phyloP scores from a whole-genome alignment of 2,329 filamentous ascomycete species.

The Aspergillus clavatus region DNA sequence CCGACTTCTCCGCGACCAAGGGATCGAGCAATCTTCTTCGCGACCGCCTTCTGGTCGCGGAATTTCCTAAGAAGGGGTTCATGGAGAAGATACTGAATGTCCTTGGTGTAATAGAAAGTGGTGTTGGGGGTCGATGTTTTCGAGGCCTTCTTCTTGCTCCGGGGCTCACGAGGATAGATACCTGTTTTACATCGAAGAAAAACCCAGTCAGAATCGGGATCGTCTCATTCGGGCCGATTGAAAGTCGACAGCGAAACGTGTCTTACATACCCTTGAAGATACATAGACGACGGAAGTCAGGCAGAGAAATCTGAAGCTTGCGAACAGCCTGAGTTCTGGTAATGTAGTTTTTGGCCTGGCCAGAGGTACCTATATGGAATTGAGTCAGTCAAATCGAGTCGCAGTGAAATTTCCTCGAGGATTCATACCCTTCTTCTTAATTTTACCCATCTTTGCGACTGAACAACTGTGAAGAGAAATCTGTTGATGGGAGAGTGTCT shows the following conservation, averaged over 20 bases:
- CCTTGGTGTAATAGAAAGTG: slow-evolving; percentile 88
- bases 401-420: too few species aligned
- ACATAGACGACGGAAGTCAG: slow-evolving; percentile 95
- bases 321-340: slow-evolving; percentile 94
- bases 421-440: slow-evolving; percentile 76
- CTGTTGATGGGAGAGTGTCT: slow-evolving; percentile 18
- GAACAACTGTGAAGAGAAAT: slow-evolving; percentile 7
- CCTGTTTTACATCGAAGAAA: slow-evolving; percentile 39
- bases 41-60: slow-evolving; percentile 91
- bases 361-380: slow-evolving; percentile 60
- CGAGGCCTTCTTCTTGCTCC: slow-evolving; percentile 94
- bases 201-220: slow-evolving; percentile 13
- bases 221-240: neutral
- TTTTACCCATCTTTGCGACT: slow-evolving; percentile 60
- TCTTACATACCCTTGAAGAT: slow-evolving; percentile 77
- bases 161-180: slow-evolving; percentile 95
- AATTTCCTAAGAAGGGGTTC: slow-evolving; percentile 93
- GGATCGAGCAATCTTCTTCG: slow-evolving; percentile 94
- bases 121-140: slow-evolving; percentile 86
- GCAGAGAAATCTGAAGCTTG: slow-evolving; percentile 94
- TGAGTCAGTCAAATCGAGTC: slow-evolving; percentile 4
- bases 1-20: slow-evolving; percentile 85
- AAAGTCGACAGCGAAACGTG: slow-evolving; percentile 1
- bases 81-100: slow-evolving; percentile 97
- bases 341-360: slow-evolving; percentile 96